Percentiles rank a stretch among this genome's conserved stretches.
These are phyloP conservation scores for Pulveroboletus sp. DNA, from an alignment of 768 basidiomycete genomes.

Conservation along the genomic window DNA sequence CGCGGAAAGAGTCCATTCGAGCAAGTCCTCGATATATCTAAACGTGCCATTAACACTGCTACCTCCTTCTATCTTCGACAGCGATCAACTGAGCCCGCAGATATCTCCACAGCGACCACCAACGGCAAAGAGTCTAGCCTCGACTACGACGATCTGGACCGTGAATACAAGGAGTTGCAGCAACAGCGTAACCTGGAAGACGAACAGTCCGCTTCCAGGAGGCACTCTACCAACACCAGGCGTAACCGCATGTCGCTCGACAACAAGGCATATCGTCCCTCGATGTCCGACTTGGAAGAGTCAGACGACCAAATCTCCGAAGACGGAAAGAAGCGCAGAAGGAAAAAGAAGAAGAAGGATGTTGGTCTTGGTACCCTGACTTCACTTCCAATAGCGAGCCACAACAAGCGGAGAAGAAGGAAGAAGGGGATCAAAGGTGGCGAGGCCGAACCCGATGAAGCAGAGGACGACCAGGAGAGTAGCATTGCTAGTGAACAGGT, in stretches of 20 bases:
- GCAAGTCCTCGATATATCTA: constrained; percentile 51
- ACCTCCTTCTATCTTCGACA: constrained; percentile 61
- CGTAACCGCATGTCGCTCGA: constrained; percentile 67
- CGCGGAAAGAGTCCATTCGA: constrained; percentile 71
- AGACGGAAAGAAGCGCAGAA: constrained; percentile 48
- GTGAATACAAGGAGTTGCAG: constrained; percentile 45
- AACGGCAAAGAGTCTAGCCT: constrained; percentile 50
- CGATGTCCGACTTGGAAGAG: constrained; percentile 58
- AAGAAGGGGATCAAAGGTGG: constrained; percentile 44
- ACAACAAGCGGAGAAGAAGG: constrained; percentile 58
- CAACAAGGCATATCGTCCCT: constrained; percentile 78
- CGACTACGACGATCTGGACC: constrained; percentile 76
- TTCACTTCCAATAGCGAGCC: constrained; percentile 60
- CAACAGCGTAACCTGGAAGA: constrained; percentile 21
- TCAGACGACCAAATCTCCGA: constrained; percentile 59
- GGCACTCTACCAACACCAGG: constrained; percentile 35
- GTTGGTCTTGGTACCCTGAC: constrained; percentile 53
- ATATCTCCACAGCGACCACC: constrained; percentile 35
- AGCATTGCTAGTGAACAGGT: constrained; percentile 40
- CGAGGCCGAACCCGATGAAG: constrained; percentile 32
- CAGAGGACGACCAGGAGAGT: constrained; percentile 47
- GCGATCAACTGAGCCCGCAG: constrained; percentile 53
- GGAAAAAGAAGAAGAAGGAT: constrained; percentile 46
- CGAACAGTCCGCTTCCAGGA: constrained; percentile 30
- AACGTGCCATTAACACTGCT: constrained; percentile 48